Conservation (phyloP, 2,329 filamentous ascomycete genomes). For the Aspergillus sergii region DNA sequence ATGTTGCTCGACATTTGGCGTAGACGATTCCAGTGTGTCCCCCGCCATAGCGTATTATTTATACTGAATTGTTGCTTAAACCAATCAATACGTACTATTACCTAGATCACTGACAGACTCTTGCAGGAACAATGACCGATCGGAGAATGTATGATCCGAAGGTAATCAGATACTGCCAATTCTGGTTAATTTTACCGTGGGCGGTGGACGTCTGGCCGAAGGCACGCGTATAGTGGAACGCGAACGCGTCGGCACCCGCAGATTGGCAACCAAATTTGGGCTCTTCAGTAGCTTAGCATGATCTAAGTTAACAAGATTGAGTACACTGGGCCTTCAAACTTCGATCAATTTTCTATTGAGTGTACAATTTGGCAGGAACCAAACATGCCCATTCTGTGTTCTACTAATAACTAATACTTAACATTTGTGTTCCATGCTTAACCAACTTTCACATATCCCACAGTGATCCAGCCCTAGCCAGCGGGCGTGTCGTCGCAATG, state of each 20-base stretch:
- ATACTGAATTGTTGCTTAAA: slow-evolving; percentile 4
- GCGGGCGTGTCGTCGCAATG: slow-evolving; percentile 42
- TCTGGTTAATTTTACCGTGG: slow-evolving; percentile 24
- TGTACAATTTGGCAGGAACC: background rate
- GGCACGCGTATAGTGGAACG: slow-evolving; percentile 35
- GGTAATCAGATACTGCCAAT: background rate
- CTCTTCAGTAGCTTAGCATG: slow-evolving; percentile 16
- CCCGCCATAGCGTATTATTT: slow-evolving; percentile 39
- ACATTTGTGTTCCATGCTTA: slow-evolving; percentile 28
- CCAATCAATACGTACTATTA: slow-evolving; percentile 13
- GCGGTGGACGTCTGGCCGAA: slow-evolving; percentile 17
- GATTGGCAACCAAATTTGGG: slow-evolving; percentile 19
- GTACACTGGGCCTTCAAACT: slow-evolving; percentile 13
- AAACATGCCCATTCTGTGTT: slow-evolving; percentile 17
- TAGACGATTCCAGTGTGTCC: slow-evolving; percentile 36
- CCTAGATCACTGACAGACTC: slow-evolving; percentile 12
- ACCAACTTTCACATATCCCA: slow-evolving; percentile 17
- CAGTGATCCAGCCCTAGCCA: slow-evolving; percentile 27
- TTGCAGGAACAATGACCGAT: slow-evolving; percentile 16
- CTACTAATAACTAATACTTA: slow-evolving; percentile 9
- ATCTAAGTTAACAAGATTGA: slow-evolving; percentile 10
- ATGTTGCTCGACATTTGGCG: slow-evolving; percentile 20
- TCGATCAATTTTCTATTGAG: slow-evolving; percentile 4
- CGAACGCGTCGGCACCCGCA: slow-evolving; percentile 34
- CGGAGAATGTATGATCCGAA: slow-evolving; percentile 17